Evolutionary conservation across 805 yeast genomes (phyloP), one percentile per base, ranked within the genome.

Genomic region (Wickerhamomyces canadensis): DNA sequence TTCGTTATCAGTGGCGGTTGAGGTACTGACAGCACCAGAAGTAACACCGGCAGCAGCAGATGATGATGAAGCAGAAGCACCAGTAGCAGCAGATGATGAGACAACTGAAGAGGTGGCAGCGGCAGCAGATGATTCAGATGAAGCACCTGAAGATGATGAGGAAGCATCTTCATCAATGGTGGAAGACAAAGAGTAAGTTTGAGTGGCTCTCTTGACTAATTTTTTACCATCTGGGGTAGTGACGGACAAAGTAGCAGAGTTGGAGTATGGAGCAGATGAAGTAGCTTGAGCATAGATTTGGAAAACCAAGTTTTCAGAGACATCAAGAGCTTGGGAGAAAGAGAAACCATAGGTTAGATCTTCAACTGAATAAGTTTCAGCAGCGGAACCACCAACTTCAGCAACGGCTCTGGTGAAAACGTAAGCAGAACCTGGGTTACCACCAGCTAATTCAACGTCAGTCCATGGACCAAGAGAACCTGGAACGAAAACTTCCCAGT

Each of bases 401-500:
- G 47, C 15, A 24, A 43, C 44, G 35, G 40, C 47, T 14, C 11
- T 14, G n/a, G 45, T 34, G 47, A 44, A 51, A 41, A 36, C 45
- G 37, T 48, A 48, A 21, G 38, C 35, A 25, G 49, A 21, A 24
- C 41, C 49, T 38, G 45, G 41, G 42, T 48, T 44, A 16, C 43
- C 30, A 39, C 54, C 54, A 32, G 41, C 5, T 17, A 48, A 41
- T 21, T 42, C 45, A 40, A 51, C 42, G 6, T 35, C 35, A 18
- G 48, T 43, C 48, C 48, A 48, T 42, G 52, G 50, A 33, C 48
- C 46, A 26, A 33, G 41, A 14, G 33, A 21, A 38, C 47, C 55
- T 50, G 56, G 56, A 32, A 50, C 35, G 33, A 26, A 31, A 26
- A 50, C 32, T 26, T 52, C 51, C 45, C 45, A 52, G 33, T 47